These are phyloP conservation scores for Penicillium alfredii DNA, from an alignment of 495 filamentous ascomycete genomes.

Conservation along the genomic window DNA sequence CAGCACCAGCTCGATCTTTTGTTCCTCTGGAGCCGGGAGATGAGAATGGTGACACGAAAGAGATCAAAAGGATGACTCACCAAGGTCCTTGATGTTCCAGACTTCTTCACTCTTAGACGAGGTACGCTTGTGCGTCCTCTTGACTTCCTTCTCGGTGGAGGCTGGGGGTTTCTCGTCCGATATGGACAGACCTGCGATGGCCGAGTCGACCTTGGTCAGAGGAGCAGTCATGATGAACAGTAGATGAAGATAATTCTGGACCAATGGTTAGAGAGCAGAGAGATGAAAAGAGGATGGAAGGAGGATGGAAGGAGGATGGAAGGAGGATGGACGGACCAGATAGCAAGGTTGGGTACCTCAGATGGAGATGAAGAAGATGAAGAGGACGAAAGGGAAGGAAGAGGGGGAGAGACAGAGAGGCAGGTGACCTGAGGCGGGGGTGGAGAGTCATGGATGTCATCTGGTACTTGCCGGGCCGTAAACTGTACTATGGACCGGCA, in stretches of 20 bases:
- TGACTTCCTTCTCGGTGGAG: conserved; percentile 33
- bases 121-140: conserved; percentile 55
- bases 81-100: conserved; percentile 78
- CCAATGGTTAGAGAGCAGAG: conserved; percentile 3
- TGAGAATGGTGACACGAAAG: conserved; percentile 1
- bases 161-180: conserved; percentile 50
- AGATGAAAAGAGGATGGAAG: conserved; percentile 6
- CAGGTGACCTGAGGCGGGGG: conserved; percentile 31
- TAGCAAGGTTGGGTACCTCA: conserved; percentile 7
- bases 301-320: conserved; percentile 22
- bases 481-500: too few species aligned
- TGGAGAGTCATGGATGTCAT: too few species aligned
- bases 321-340: conserved; percentile 5
- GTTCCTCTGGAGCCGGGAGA: conserved; percentile 53
- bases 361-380: conserved; percentile 12
- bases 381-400: conserved; percentile 20
- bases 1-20: conserved; percentile 66
- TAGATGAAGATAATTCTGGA: conserved; percentile 5
- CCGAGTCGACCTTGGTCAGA: conserved; percentile 81
- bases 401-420: conserved; percentile 18
- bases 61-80: conserved; percentile 43
- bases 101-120: conserved; percentile 65
- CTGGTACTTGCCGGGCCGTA: too few species aligned
- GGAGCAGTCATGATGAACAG: conserved; percentile 55
- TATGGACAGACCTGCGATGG: conserved; percentile 69